phyloP scores from a whole-genome alignment of 345 rosid genomes.

The Bruguiera gymnorhiza region DNA sequence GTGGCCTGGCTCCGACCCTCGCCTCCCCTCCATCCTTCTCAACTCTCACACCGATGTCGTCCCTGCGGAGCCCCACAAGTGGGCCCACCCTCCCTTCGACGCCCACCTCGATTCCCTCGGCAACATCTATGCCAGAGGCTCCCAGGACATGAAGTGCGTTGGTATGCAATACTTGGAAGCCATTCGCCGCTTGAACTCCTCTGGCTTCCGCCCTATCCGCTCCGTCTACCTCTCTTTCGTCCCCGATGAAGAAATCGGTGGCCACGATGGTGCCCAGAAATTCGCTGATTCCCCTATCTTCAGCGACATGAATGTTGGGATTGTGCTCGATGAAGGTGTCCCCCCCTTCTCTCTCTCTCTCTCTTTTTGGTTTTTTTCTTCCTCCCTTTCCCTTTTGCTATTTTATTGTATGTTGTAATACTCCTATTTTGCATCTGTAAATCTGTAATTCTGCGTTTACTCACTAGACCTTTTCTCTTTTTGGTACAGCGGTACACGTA shows the following conservation, averaged over 20 bases:
- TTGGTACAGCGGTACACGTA: too few relatives aligned
- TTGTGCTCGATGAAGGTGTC: constrained; percentile 90
- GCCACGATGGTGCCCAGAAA: constrained; percentile 82
- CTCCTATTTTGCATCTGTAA: too few relatives aligned
- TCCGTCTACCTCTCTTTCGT: constrained; percentile 70
- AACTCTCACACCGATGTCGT: constrained; percentile 97
- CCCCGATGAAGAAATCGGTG: constrained; percentile 96
- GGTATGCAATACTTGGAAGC: constrained; percentile 96
- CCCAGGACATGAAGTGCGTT: constrained; percentile 99
- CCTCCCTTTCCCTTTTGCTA: too few relatives aligned
- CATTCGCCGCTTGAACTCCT: constrained; percentile 54
- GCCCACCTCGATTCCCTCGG: constrained; percentile 77
- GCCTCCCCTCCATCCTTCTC: constrained; percentile 72
- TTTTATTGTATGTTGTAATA: too few relatives aligned
- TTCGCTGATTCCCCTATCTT: constrained; percentile 58
- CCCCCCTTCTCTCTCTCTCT: background rate
- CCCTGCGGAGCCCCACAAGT: constrained; percentile 72
- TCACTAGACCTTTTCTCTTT: too few relatives aligned
- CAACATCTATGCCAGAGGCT: constrained; percentile 76
- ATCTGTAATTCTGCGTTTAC: too few relatives aligned
- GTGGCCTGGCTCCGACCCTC: constrained; percentile 65
- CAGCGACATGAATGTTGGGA: constrained; percentile 60
- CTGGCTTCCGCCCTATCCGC: constrained; percentile 63
- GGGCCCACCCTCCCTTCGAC: constrained; percentile 67
- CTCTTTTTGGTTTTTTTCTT: background rate